Evolutionary conservation across 768 basidiomycete genomes (phyloP).

Genomic region (Auriscalpium microsporum): DNA sequence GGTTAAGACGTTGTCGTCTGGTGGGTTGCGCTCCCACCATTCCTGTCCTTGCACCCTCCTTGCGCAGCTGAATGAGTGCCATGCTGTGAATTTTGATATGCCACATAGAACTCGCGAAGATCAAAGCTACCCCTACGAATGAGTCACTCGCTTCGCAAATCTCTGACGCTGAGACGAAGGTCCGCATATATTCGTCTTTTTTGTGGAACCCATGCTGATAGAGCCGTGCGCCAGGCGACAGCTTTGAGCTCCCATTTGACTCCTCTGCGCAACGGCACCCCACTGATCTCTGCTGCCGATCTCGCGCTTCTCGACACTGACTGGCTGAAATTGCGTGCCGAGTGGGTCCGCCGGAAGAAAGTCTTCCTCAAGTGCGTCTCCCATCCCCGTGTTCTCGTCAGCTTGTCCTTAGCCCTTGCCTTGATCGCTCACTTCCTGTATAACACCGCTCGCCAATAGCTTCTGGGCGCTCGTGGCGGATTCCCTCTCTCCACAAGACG

Average conservation of each 20-base stretch:
- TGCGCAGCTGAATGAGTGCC: conserved; percentile 9
- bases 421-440: neutral
- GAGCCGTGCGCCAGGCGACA: conserved; percentile 36
- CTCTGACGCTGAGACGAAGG: conserved; percentile 40
- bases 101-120: conserved; percentile 50
- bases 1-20: conserved; percentile 39
- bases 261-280: conserved; percentile 60
- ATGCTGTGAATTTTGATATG: conserved; percentile 9
- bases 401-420: neutral
- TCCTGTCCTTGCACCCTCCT: neutral
- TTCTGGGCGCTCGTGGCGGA: conserved; percentile 72
- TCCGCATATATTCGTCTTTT: conserved; percentile 26
- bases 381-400: neutral
- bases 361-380: conserved; percentile 61
- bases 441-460: conserved; percentile 29
- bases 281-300: conserved; percentile 64
- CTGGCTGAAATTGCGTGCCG: conserved; percentile 71
- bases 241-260: conserved; percentile 38
- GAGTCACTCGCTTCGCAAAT: conserved; percentile 52
- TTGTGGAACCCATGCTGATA: conserved; percentile 1
- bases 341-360: conserved; percentile 74
- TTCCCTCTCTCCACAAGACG: conserved; percentile 56
- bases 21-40: conserved; percentile 23
- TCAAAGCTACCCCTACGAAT: conserved; percentile 64
- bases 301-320: conserved; percentile 60